Evolutionary conservation across 2,329 filamentous ascomycete species (phyloP), one percentile per base, ranked within the genome.

Genomic region (Arthrobotrys sinensis): DNA sequence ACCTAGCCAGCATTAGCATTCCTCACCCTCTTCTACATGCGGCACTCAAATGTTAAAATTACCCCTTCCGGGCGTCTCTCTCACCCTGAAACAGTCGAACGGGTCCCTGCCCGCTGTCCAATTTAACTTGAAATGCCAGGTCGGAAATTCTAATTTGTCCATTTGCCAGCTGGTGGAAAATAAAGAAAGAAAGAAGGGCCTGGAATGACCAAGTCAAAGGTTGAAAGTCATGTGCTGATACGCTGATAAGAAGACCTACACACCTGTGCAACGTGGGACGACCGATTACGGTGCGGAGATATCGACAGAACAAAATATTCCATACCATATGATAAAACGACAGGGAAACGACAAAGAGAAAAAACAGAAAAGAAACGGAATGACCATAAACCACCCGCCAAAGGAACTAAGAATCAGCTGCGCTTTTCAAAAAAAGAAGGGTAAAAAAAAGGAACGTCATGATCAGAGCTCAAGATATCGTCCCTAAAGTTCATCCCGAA

Each of bases 401-500:
- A 80, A 43, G 36, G 40, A 38, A 34, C 53, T 19, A 53, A 50
- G 52, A 72, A 64, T n/a, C 43, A 43, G 66, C 32, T n/a, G 40
- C 14, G 60, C 28, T 40, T 46, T 67, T 24, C 50, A 7, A 28
- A 53, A 12, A 14, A 53, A 34, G 50, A 60, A 66, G n/a, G 36
- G 19, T 40, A 60, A 34, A 50, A 6, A 40, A 66, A 62, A 43
- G 16, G 14, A 36, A 36, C 14, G 19, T 60, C 2, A 38, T 28
- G n/a, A 36, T 60, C 60, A 60, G 24, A 50, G 50, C 53, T 55
- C 70, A 36, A 68, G 34, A 76, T 48, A 63, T 53, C 62, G 46
- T 53, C 28, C 50, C 79, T 77, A 82, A 66, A 82, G 80, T 55
- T 82, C 81, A 66, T 81, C 81, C 40, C 63, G 79, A 45, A 80